Conservation (phyloP, 495 filamentous ascomycete species). For the Xylaria telfairii region DNA sequence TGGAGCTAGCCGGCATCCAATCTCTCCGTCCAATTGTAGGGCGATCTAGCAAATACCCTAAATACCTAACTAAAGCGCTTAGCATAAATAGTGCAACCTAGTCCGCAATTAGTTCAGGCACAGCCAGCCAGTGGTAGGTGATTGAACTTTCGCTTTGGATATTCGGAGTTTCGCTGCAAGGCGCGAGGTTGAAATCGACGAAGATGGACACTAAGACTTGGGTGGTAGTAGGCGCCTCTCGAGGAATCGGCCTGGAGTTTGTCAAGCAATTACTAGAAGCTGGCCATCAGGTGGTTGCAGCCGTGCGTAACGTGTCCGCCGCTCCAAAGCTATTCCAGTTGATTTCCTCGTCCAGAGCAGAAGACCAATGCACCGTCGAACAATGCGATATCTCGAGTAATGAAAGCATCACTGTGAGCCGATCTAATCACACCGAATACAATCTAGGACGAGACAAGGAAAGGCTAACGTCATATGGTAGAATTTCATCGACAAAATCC, state of each 20-base stretch:
- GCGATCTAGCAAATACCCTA: no score
- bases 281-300: slow-evolving; percentile 59
- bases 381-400: slow-evolving; percentile 54
- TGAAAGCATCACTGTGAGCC: slow-evolving; percentile 58
- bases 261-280: slow-evolving; percentile 53
- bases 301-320: slow-evolving; percentile 51
- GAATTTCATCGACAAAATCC: slow-evolving; percentile 29
- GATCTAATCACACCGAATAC: slow-evolving; percentile 25
- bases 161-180: no score
- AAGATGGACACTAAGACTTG: slow-evolving; percentile 43
- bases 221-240: slow-evolving; percentile 61
- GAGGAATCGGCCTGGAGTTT: slow-evolving; percentile 65
- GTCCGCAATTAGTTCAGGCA: no score
- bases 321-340: slow-evolving; percentile 51
- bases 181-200: no score
- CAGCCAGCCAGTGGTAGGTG: no score
- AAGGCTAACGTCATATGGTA: background rate
- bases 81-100: no score
- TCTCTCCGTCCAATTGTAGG: no score
- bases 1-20: no score
- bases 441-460: background rate
- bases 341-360: slow-evolving; percentile 39
- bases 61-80: no score
- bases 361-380: slow-evolving; percentile 52
- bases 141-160: no score